Evolutionary conservation across 352 stramenopile genomes (phyloP), one percentile per base, ranked within the genome.

Genomic region (Globisporangium nagaii): DNA sequence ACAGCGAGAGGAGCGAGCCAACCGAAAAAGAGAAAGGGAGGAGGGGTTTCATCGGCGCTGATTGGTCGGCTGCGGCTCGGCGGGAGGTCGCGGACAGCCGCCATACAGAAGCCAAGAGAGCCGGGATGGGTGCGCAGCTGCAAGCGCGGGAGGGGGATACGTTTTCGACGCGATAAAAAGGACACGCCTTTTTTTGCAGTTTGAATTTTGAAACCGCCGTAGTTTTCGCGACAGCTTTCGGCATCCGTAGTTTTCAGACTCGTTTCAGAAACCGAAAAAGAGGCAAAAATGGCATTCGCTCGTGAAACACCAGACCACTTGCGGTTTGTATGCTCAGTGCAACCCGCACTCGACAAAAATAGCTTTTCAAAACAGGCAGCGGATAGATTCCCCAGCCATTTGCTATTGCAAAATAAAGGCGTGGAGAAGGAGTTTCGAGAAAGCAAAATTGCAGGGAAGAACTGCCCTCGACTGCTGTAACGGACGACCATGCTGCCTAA

Each of bases 191-290:
- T 62, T 75, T n/a, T n/a, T n/a, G n/a, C n/a, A n/a, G n/a, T n/a
- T 73, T 75, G 67, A 72, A 70, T 62, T 51, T 73, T 70, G 61
- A 73, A 72, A 72, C 51, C 25, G 15, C 30, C 8, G 15, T 53
- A 53, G 9, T 19, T 43, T 53, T 42, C 22, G 5, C 20, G 20
- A n/a, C 43, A 43, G 2, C 7, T 53, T 53, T 43, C 46, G 36
- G n/a, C n/a, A n/a, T n/a, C n/a, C n/a, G n/a, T n/a, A n/a, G n/a
- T n/a, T n/a, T n/a, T n/a, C n/a, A n/a, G n/a, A n/a, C n/a, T n/a
- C n/a, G n/a, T n/a, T n/a, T n/a, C n/a, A n/a, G n/a, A n/a, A n/a
- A n/a, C n/a, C n/a, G n/a, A n/a, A n/a, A n/a, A n/a, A n/a, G n/a
- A n/a, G n/a, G n/a, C n/a, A n/a, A n/a, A n/a, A n/a, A n/a, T n/a